phyloP scores from a whole-genome alignment of 1,284 basidiomycete genomes.

The Butyriboletus appendiculatus region DNA sequence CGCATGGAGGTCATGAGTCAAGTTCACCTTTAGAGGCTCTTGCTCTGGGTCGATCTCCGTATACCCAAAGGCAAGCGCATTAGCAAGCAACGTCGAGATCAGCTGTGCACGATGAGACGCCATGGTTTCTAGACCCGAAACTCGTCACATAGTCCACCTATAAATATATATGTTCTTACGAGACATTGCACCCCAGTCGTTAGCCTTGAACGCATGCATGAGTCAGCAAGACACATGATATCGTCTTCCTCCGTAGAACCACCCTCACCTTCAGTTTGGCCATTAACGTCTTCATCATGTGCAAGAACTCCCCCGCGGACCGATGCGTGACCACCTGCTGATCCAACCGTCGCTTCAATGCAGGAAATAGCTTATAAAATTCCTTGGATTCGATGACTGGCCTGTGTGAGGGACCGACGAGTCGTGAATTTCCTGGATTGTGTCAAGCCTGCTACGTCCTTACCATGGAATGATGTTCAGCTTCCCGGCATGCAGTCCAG shows the following conservation, averaged over 20 bases:
- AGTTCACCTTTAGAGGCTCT: constrained; percentile 50
- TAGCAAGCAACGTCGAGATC: constrained; percentile 42
- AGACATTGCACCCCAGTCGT: constrained; percentile 64
- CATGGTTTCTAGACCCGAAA: constrained; percentile 48
- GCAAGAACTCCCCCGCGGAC: constrained; percentile 54
- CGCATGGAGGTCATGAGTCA: fast-evolving
- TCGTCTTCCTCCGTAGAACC: not conserved
- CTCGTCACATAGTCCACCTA: not conserved
- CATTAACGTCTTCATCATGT: constrained; percentile 63
- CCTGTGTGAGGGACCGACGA: constrained; percentile 31
- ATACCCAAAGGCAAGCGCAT: constrained; percentile 48
- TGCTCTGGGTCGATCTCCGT: constrained; percentile 45
- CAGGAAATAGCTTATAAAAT: constrained; percentile 55
- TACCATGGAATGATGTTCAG: constrained; percentile 57
- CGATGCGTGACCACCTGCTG: constrained; percentile 49
- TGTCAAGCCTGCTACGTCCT: not conserved
- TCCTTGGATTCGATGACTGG: constrained; percentile 61
- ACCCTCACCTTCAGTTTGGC: constrained; percentile 58
- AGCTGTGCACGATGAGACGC: constrained; percentile 53
- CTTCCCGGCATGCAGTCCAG: constrained; percentile 52
- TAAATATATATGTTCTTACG: constrained; percentile 40
- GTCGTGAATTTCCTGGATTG: not conserved
- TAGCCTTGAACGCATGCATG: constrained; percentile 40
- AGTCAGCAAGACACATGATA: not conserved
- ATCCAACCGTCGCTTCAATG: constrained; percentile 48